phyloP scores from a whole-genome alignment of 1,284 basidiomycete species.

The Cryptococcus hybrid region DNA sequence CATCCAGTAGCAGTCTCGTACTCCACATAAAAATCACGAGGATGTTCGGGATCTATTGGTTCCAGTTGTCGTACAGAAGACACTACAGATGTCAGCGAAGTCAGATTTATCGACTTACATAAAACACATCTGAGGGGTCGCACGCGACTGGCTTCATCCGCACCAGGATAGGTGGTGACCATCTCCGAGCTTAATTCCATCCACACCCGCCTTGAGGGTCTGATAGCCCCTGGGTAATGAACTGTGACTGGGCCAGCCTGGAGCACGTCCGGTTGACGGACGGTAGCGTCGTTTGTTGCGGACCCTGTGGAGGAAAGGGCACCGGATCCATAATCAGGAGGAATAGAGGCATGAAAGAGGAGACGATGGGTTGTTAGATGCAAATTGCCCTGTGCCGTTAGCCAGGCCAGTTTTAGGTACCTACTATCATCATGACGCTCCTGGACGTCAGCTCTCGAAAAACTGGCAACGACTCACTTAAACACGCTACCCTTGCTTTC shows the following conservation, averaged over 20 bases:
- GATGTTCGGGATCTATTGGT: conserved; percentile 54
- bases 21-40: conserved; percentile 52
- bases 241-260: conserved; percentile 59
- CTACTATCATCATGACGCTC: conserved; percentile 54
- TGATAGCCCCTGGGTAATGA: conserved; percentile 52
- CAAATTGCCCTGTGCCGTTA: conserved; percentile 53
- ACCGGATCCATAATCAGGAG: conserved; percentile 47
- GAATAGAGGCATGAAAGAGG: conserved; percentile 63
- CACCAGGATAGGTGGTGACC: conserved; percentile 60
- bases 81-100: conserved; percentile 10
- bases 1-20: conserved; percentile 42
- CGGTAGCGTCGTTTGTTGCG: conserved; percentile 4
- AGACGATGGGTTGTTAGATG: conserved; percentile 66
- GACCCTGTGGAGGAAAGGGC: conserved; percentile 22
- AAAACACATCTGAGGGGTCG: conserved; percentile 58
- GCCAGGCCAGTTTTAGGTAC: no score
- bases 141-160: conserved; percentile 58
- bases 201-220: conserved; percentile 59
- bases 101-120: conserved; percentile 48
- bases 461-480: conserved; percentile 26
- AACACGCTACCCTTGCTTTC: conserved; percentile 56
- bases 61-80: conserved; percentile 48
- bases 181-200: conserved; percentile 62
- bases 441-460: conserved; percentile 2
- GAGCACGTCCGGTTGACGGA: conserved; percentile 44